Evolutionary conservation across 495 filamentous ascomycete genomes (phyloP).

Genomic region (Mycothermus thermophilus): DNA sequence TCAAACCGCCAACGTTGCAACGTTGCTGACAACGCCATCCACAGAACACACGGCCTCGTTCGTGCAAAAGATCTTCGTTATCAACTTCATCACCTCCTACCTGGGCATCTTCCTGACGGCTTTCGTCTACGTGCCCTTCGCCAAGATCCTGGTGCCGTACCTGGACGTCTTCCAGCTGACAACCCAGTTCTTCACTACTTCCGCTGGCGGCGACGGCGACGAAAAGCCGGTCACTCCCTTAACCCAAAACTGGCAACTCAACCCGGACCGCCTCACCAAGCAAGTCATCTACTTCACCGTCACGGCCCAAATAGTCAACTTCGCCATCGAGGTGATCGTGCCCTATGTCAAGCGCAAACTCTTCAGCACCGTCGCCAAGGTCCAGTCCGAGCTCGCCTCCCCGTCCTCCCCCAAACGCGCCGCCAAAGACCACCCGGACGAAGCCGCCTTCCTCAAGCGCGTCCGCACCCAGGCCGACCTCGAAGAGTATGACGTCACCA

Average conservation of each 20-base stretch:
- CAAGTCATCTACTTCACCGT: slow-evolving; percentile 97
- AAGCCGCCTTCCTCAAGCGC: slow-evolving; percentile 60
- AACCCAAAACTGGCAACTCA: slow-evolving; percentile 64
- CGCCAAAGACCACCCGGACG: slow-evolving; percentile 51
- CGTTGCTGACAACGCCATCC: slow-evolving; percentile 8
- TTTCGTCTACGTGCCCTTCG: slow-evolving; percentile 95
- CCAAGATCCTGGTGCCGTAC: slow-evolving; percentile 71
- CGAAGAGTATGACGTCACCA: slow-evolving; percentile 71
- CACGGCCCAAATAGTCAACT: slow-evolving; percentile 82
- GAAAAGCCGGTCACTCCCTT: too few relatives aligned
- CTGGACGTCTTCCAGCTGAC: slow-evolving; percentile 75
- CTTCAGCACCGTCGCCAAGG: slow-evolving; percentile 59
- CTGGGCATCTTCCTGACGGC: slow-evolving; percentile 83
- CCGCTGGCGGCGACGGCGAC: slow-evolving; percentile 56
- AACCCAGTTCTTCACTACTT: slow-evolving; percentile 58
- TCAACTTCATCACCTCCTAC: slow-evolving; percentile 97
- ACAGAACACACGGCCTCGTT: slow-evolving; percentile 58
- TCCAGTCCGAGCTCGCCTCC: slow-evolving; percentile 42
- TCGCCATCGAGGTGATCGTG: slow-evolving; percentile 74
- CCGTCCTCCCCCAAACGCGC: slow-evolving; percentile 26
- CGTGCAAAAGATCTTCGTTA: slow-evolving; percentile 80
- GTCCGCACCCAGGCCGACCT: slow-evolving; percentile 83
- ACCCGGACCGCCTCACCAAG: slow-evolving; percentile 70
- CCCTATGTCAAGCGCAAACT: slow-evolving; percentile 68
- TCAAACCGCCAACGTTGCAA: not conserved